These are phyloP conservation scores for Backusella sp. DNA, from an alignment of 192 early-diverging fungal species.

Conservation along the genomic window DNA sequence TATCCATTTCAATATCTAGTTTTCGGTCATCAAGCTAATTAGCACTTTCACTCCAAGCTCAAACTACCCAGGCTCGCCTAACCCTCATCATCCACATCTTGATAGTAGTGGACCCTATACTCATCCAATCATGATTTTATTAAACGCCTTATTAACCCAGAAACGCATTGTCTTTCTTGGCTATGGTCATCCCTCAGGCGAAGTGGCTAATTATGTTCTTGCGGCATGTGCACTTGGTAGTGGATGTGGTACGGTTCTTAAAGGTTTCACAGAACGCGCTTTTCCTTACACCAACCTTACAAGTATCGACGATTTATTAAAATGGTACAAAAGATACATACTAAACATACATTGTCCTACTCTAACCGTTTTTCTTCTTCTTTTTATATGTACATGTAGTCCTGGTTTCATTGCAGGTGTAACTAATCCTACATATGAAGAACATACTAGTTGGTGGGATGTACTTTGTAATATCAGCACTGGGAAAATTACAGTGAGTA, in stretches of 20 bases:
- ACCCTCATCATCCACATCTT: conserved; percentile 83
- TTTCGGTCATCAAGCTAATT: conserved; percentile 79
- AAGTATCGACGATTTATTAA: conserved; percentile 81
- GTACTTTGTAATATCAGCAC: conserved; percentile 93
- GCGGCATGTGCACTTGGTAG: conserved; percentile 88
- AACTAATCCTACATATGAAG: conserved; percentile 94
- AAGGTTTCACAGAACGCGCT: conserved; percentile 84
- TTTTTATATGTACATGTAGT: conserved; percentile 30
- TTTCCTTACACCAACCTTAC: conserved; percentile 90
- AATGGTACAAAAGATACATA: conserved; percentile 50
- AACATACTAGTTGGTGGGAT: conserved; percentile 94
- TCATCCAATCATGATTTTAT: conserved; percentile 81
- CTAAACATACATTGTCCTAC: conserved; percentile 9
- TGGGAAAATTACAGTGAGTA: conserved; percentile 91
- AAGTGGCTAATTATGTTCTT: conserved; percentile 90
- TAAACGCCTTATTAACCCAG: conserved; percentile 91
- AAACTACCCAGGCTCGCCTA: conserved; percentile 35
- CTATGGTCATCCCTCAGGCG: conserved; percentile 84
- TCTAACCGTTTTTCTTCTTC: not conserved
- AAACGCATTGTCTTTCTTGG: conserved; percentile 93
- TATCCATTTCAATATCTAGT: conserved; percentile 42
- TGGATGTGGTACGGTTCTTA: conserved; percentile 83
- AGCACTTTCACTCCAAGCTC: conserved; percentile 68
- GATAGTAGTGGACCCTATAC: conserved; percentile 83
- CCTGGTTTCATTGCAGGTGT: conserved; percentile 95